Evolutionary conservation across 78 protist species (phyloP).

Genomic region (Planoprotostelium fungivorum): DNA sequence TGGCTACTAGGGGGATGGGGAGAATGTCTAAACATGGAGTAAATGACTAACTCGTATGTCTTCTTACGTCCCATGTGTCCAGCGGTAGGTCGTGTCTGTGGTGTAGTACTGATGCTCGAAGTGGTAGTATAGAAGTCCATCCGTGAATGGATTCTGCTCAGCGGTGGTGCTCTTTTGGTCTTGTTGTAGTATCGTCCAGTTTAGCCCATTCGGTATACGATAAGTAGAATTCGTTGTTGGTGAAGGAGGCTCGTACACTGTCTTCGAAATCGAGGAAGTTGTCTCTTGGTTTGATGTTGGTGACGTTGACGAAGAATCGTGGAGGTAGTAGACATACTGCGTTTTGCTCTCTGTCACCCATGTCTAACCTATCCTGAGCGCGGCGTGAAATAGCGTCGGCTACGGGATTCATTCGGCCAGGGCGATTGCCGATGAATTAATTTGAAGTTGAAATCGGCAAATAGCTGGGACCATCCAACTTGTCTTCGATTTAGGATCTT

Average conservation of each 20-base stretch:
- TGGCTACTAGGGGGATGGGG: too few relatives aligned
- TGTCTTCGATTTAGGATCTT: background rate
- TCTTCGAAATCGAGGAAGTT: background rate
- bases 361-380: too few relatives aligned
- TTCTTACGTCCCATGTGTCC: background rate
- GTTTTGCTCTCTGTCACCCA: too few relatives aligned
- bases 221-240: too few relatives aligned
- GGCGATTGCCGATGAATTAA: background rate
- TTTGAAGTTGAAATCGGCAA: background rate
- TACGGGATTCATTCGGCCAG: background rate
- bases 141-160: background rate
- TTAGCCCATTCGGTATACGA: too few relatives aligned
- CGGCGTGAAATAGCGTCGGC: constrained; percentile 15
- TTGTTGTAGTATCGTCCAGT: too few relatives aligned
- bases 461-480: background rate
- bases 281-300: background rate
- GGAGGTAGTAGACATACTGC: background rate
- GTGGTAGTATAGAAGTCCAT: background rate
- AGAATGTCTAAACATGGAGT: too few relatives aligned
- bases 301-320: background rate
- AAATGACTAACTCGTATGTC: background rate
- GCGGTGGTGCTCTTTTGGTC: too few relatives aligned
- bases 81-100: background rate
- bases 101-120: background rate
- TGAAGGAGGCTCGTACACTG: background rate